Percentiles rank a stretch among this genome's conserved stretches.
These are phyloP conservation scores for Pneumocystis jirovecii DNA, from an alignment of 1,139 yeast species.

Conservation along the genomic window DNA sequence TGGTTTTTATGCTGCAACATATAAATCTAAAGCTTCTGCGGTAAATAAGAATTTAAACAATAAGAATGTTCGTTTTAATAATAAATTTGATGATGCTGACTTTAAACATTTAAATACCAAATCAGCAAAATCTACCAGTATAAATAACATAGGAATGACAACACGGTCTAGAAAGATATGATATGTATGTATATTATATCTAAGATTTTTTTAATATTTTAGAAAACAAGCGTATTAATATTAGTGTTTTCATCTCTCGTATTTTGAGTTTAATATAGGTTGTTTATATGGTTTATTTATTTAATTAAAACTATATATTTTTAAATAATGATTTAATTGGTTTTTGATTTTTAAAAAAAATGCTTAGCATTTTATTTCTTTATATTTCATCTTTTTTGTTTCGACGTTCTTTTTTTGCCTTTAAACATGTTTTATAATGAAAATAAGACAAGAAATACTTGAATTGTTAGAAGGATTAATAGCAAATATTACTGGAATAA, in stretches of 20 bases:
- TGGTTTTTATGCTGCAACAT: constrained; percentile 19
- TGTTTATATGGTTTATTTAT: not conserved
- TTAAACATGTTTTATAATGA: not conserved
- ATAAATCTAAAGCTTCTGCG: not conserved
- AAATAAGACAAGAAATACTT: not conserved
- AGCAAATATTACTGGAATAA: not conserved
- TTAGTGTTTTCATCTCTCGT: not conserved
- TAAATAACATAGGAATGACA: not conserved
- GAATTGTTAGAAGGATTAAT: not conserved
- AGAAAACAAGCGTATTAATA: not conserved
- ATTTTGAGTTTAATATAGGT: not conserved
- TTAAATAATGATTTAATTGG: not conserved
- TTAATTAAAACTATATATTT: not conserved
- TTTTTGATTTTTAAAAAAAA: not conserved
- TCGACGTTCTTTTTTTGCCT: not conserved
- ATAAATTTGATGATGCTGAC: not conserved
- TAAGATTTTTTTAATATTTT: not conserved
- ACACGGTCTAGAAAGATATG: not conserved
- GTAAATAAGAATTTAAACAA: not conserved
- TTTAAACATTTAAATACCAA: not conserved
- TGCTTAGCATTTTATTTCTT: not conserved
- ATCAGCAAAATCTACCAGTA: not conserved
- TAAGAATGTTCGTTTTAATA: not conserved
- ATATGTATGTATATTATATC: not conserved
- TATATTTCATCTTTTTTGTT: not conserved